phyloP scores from a whole-genome alignment of 352 stramenopile species.

The Hyaloperonospora brassicae region DNA sequence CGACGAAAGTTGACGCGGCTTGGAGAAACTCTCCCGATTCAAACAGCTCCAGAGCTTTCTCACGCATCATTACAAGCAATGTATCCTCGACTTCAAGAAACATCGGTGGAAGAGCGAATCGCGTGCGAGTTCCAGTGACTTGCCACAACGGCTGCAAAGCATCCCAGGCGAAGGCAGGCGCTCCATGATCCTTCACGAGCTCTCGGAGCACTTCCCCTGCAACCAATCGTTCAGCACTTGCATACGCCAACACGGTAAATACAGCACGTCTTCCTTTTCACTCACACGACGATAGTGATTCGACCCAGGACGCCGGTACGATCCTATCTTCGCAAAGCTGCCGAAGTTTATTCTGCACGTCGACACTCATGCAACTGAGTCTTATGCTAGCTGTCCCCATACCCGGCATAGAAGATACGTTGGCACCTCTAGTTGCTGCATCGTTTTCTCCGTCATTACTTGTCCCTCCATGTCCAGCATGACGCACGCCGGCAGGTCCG shows the following conservation, averaged over 20 bases:
- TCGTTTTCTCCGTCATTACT: constrained; percentile 8
- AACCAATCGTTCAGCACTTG: neutral
- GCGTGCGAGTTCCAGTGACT: constrained; percentile 1
- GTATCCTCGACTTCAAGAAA: constrained; percentile 10
- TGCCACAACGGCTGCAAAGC: constrained; percentile 20
- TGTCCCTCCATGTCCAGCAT: constrained; percentile 24
- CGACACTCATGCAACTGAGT: neutral
- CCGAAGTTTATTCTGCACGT: constrained; percentile 11
- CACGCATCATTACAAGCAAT: constrained; percentile 36
- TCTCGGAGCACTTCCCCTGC: constrained; percentile 20
- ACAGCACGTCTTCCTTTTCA: neutral
- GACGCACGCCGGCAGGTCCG: constrained; percentile 29
- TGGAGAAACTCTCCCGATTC: constrained; percentile 45
- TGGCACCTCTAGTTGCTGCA: constrained; percentile 13
- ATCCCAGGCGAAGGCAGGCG: constrained; percentile 7
- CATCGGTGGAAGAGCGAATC: neutral
- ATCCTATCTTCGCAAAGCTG: constrained; percentile 5
- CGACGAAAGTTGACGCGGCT: constrained; percentile 39
- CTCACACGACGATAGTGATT: constrained; percentile 13
- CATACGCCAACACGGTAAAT: neutral
- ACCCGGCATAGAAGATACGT: neutral
- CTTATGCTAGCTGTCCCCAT: neutral
- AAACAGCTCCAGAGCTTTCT: constrained; percentile 36
- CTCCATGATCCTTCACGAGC: constrained; percentile 9
- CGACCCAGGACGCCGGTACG: neutral